Conservation (phyloP, 306 rosid genomes). For the Abrus pulchellus region DNA sequence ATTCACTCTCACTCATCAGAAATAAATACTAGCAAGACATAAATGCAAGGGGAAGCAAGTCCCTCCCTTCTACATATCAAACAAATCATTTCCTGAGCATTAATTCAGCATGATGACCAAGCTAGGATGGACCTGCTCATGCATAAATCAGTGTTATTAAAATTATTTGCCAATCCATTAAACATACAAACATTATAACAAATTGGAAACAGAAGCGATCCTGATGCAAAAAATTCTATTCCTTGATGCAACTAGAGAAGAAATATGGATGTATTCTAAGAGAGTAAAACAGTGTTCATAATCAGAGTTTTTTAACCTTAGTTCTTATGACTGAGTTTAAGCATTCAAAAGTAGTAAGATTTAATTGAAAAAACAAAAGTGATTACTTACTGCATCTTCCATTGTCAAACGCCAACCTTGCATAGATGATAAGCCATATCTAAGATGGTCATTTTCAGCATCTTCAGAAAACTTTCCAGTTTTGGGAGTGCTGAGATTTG, state of each 20-base stretch:
- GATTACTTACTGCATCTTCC: constrained; percentile 95
- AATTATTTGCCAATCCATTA: neutral
- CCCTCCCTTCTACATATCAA: neutral
- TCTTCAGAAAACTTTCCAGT: constrained; percentile 90
- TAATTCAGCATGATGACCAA: neutral
- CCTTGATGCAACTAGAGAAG: neutral
- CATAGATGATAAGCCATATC: constrained; percentile 94
- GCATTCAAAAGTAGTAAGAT: neutral
- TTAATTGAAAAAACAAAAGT: constrained; percentile 33
- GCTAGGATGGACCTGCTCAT: constrained; percentile 5
- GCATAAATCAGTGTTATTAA: constrained; percentile 7
- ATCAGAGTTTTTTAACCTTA: too few species aligned
- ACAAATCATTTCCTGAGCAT: neutral
- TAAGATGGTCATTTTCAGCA: constrained; percentile 73
- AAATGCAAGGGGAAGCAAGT: neutral
- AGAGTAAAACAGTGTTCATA: too few species aligned
- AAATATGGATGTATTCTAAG: neutral
- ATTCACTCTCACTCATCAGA: neutral
- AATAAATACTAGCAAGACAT: neutral
- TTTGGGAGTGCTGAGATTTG: constrained; percentile 85
- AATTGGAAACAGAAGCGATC: constrained; percentile 1
- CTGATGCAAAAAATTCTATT: neutral
- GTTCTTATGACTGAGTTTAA: too few species aligned
- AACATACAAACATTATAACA: neutral
- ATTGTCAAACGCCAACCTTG: constrained; percentile 98